Percentiles rank a stretch among this genome's conserved stretches.
Conservation (phyloP, 2,329 filamentous ascomycete species). For the Dendryphion nanum region DNA sequence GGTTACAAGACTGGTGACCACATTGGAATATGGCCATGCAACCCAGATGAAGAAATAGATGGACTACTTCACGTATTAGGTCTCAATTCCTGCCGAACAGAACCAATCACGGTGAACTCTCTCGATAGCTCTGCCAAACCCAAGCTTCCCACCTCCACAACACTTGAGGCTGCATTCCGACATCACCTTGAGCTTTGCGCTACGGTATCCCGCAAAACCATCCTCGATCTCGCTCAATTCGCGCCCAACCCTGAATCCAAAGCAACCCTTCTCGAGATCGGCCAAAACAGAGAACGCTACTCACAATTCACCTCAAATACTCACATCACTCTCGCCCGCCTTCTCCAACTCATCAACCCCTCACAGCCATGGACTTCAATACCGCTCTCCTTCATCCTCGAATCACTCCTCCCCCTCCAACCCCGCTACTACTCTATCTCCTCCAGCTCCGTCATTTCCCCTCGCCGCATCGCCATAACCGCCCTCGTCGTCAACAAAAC, state of each 20-base stretch:
- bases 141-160: slow-evolving; percentile 43
- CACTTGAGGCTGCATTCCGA: slow-evolving; percentile 40
- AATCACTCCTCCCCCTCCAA: slow-evolving; percentile 25
- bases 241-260: slow-evolving; percentile 36
- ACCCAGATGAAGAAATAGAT: slow-evolving; percentile 40
- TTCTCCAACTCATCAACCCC: slow-evolving; percentile 31
- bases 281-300: slow-evolving; percentile 35
- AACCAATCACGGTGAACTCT: slow-evolving; percentile 27
- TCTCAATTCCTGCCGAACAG: slow-evolving; percentile 13
- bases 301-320: slow-evolving; percentile 26
- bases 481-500: slow-evolving; percentile 39
- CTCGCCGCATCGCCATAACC: slow-evolving; percentile 37
- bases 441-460: slow-evolving; percentile 39
- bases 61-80: slow-evolving; percentile 30
- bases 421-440: slow-evolving; percentile 37
- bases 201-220: slow-evolving; percentile 40
- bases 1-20: slow-evolving; percentile 47
- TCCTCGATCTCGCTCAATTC: slow-evolving; percentile 40
- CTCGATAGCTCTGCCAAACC: slow-evolving; percentile 27
- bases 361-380: slow-evolving; percentile 29
- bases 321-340: slow-evolving; percentile 40
- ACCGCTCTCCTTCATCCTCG: slow-evolving; percentile 33
- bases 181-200: slow-evolving; percentile 50
- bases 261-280: slow-evolving; percentile 27
- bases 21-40: slow-evolving; percentile 42